Conservation (phyloP, 2,329 filamentous ascomycete genomes). For the Didymellaceae sp. region DNA sequence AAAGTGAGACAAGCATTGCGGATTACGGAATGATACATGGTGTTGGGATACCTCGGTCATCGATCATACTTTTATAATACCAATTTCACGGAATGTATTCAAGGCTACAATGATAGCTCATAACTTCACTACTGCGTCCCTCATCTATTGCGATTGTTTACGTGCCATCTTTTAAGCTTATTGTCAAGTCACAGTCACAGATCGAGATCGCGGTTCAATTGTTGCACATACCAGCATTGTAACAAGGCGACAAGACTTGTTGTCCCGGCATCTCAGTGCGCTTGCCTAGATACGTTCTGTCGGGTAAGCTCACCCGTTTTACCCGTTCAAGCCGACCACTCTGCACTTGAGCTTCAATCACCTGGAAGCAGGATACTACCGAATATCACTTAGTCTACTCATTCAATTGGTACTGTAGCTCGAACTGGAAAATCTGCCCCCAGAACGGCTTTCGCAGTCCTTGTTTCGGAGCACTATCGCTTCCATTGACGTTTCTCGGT, state of each 20-base stretch:
- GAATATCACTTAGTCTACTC: too few species aligned
- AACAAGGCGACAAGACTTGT: too few species aligned
- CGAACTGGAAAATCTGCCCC: conserved; percentile 1
- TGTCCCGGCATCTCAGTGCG: neutral
- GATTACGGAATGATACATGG: conserved; percentile 11
- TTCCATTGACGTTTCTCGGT: neutral
- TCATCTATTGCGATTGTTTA: neutral
- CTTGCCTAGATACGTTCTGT: neutral
- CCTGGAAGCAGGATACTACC: too few species aligned
- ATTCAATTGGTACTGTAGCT: too few species aligned
- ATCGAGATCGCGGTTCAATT: too few species aligned
- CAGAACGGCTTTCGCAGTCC: too few species aligned
- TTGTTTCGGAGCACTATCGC: neutral
- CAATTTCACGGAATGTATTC: conserved; percentile 16
- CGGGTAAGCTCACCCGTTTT: neutral
- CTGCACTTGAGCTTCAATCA: neutral
- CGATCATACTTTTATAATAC: conserved; percentile 21
- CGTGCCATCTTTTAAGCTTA: too few species aligned
- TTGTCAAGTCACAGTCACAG: too few species aligned
- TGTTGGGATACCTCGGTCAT: conserved; percentile 18
- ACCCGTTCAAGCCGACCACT: neutral
- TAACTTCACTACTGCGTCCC: neutral
- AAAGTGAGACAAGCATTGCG: neutral
- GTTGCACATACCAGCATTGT: too few species aligned
- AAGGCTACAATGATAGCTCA: conserved; percentile 10